These are phyloP conservation scores for Vitis hybrid DNA, from an alignment of 177 flowering plant genomes.

Conservation along the genomic window DNA sequence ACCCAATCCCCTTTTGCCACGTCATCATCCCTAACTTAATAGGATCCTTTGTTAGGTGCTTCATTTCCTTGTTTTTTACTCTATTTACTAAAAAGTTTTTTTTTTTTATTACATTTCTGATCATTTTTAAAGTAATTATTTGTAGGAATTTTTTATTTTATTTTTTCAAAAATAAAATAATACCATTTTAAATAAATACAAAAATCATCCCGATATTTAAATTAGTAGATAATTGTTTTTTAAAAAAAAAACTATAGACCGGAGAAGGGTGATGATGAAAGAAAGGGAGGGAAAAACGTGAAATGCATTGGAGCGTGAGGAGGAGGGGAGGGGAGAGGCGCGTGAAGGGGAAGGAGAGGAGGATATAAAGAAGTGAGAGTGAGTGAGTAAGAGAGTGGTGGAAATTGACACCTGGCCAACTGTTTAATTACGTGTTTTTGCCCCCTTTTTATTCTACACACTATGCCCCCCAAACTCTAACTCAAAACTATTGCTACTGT, in stretches of 20 bases:
- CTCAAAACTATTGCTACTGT: too few relatives aligned
- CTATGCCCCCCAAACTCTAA: too few relatives aligned
- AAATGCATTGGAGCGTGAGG: slow-evolving; percentile 1
- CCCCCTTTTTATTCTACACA: slow-evolving; percentile 5
- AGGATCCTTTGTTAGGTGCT: neutral
- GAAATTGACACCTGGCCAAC: slow-evolving; percentile 20
- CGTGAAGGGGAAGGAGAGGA: neutral
- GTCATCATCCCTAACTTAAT: neutral
- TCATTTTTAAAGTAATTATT: neutral
- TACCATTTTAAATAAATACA: too few relatives aligned
- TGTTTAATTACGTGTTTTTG: slow-evolving; percentile 15
- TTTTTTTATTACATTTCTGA: too few relatives aligned
- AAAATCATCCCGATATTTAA: too few relatives aligned
- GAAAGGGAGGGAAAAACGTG: slow-evolving; percentile 5
- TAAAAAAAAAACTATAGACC: too few relatives aligned
- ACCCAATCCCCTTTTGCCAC: neutral
- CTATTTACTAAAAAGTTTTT: too few relatives aligned
- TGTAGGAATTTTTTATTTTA: neutral
- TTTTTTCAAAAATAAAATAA: neutral
- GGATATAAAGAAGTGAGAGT: too few relatives aligned
- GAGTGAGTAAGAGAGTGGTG: slow-evolving; percentile 13
- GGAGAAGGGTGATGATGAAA: too few relatives aligned
- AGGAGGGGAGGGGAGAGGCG: neutral
- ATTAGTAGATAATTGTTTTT: too few relatives aligned
- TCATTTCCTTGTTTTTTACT: too few relatives aligned